Conservation (phyloP, 805 yeast genomes). For the Candida vartiovaarae region DNA sequence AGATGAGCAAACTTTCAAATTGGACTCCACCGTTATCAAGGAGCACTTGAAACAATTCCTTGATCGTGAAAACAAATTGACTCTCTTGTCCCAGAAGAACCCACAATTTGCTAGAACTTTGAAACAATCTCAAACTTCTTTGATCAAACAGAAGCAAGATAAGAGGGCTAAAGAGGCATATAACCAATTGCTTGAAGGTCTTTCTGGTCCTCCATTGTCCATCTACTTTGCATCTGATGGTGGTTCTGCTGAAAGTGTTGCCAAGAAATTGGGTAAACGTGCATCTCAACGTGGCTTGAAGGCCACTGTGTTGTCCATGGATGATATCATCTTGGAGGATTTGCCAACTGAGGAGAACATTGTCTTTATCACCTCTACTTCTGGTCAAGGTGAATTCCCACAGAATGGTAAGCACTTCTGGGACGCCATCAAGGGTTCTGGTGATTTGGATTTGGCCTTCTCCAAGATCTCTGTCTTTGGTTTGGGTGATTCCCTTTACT, state of each 20-base stretch:
- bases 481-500: slow-evolving; percentile 88
- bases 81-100: slow-evolving; percentile 59
- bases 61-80: slow-evolving; percentile 84
- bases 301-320: slow-evolving; percentile 47
- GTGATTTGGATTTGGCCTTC: slow-evolving; percentile 62
- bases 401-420: slow-evolving; percentile 68
- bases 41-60: slow-evolving; percentile 72
- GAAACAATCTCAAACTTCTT: slow-evolving; percentile 53
- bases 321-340: slow-evolving; percentile 51
- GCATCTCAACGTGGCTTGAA: slow-evolving; percentile 48
- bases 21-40: slow-evolving; percentile 79
- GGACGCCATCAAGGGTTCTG: slow-evolving; percentile 61
- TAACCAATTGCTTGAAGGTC: slow-evolving; percentile 69
- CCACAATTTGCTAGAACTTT: slow-evolving; percentile 77
- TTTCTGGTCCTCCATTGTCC: slow-evolving; percentile 78
- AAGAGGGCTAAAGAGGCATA: slow-evolving; percentile 71
- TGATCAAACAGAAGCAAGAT: slow-evolving; percentile 51
- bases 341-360: slow-evolving; percentile 44
- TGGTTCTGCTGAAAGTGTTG: slow-evolving; percentile 82
- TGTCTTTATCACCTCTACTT: slow-evolving; percentile 71
- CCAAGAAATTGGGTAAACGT: slow-evolving; percentile 52
- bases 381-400: slow-evolving; percentile 95
- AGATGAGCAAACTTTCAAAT: slow-evolving; percentile 47
- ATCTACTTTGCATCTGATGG: slow-evolving; percentile 89
- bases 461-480: slow-evolving; percentile 75